Base-by-base conservation (phyloP, 179 eudicot genomes). In the Vitellaria paradoxa region DNA sequence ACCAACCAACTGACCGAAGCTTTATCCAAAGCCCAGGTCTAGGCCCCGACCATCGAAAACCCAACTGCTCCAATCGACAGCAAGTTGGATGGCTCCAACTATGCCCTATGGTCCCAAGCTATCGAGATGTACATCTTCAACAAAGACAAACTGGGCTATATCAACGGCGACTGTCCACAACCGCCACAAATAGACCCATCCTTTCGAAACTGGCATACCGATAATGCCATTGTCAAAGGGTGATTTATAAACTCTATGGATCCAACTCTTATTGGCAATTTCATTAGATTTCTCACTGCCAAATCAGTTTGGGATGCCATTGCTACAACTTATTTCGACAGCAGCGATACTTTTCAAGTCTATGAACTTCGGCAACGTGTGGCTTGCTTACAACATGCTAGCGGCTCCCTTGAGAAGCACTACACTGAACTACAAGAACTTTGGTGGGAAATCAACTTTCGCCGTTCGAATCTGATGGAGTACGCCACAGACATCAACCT, bases 101-200 rank as follows among this genome's bases (percentile, higher is more conserved):
- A 30, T 2, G 75, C 75, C 55, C 12, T 72, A 6, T 52, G 75
- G 75, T 72, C 64, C 45, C 75, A 71, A 50, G 61, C 50, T 71
- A 17, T 71, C 13, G 40, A 71, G 62, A 72, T 72, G 75, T 72
- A 72, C 42, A 72, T 24, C 74, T 70, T 17, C 18, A 61, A 6
- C 61, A 56, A 56, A n/a, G 61, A 15, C 61, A 61, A 2, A 11
- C 2, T 30, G 37, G 37, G 37, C 37, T 30, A 30, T 30, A 30
- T 30, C 37, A 30, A 30, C 2, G 37, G 65, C 65, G 13, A 61
- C 11, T 7, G 20, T 9, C 30, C 26, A 24, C 65, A 61, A 5
- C 26, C 65, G 8, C 8, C 30, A 7, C 3, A 61, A 2, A 21
- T 2, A 3, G 30, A 61, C 20, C 26, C 65, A 21, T 21, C 26